Base-by-base conservation (phyloP, 495 filamentous ascomycete species). In the Penicillium taxi region DNA sequence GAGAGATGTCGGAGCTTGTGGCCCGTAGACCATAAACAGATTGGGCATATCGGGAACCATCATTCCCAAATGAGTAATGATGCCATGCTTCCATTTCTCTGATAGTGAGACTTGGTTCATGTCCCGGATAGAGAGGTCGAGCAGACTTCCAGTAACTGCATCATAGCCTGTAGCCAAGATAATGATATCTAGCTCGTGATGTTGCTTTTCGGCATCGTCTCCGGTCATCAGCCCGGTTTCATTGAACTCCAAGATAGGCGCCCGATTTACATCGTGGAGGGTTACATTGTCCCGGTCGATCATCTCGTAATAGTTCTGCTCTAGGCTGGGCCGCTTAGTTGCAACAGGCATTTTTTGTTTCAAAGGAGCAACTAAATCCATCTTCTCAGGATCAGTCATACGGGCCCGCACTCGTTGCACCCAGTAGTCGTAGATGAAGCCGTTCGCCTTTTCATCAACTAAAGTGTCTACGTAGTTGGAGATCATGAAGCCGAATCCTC, bases 81-180 rank as follows among this genome's bases (percentile, higher is more conserved):
- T 58, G 1, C 60, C 64, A n/a, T 50, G 39, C 33, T 60, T 53
- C 71, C 73, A 78, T 40, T 75, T 62, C 7, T 69, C 61, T 9
- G 55, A 31, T 3, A 78, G 32, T 3, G 48, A 50, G 5, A 53
- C 44, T 6, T 58, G 58, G 19, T 61, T 41, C 32, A 63, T 64
- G 35, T 64, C 63, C 2, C 47, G 47, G 30, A 78, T 55, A 11
- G 55, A 64, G 29, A 78, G 59, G 8, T 56, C 49, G 1, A 66
- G 61, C 29, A 74, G 45, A 5, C 68, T 61, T 5, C 71, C 73
- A 1, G 70, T 74, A 7, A 69, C 61, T 11, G 58, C 64, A 47
- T 76, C 70, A 45, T 72, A 77, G n/a, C 72, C 73, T 0, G 73
- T 75, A 0, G 72, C 72, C 15, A 75, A 53, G 12, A 56, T 58